Evolutionary conservation across 1,284 basidiomycete species (phyloP).

Genomic region (Vanrija pseudolonga): DNA sequence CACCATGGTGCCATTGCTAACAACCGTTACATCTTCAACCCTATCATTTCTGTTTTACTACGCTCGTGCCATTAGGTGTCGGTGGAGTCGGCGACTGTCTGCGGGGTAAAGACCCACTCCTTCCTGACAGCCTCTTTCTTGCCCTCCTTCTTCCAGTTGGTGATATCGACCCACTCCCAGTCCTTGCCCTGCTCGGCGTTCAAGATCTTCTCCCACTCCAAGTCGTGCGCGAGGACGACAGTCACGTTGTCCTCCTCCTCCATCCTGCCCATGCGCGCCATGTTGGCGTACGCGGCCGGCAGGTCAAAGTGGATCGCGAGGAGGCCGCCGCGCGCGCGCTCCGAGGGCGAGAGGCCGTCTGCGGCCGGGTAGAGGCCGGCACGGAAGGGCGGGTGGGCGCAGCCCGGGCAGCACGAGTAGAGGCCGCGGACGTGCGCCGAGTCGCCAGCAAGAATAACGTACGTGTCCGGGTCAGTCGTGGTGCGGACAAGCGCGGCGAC

Average conservation of each 20-base stretch:
- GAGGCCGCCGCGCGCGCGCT: slow-evolving; percentile 8
- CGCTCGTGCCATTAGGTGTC: not conserved
- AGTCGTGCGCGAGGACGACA: slow-evolving; percentile 16
- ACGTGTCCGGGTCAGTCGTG: slow-evolving; percentile 8
- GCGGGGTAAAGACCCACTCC: slow-evolving; percentile 10
- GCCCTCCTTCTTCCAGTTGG: slow-evolving; percentile 13
- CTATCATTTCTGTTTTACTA: not conserved
- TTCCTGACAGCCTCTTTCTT: slow-evolving; percentile 5
- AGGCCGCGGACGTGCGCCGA: slow-evolving; percentile 17
- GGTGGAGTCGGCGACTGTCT: not conserved
- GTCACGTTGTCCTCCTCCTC: slow-evolving; percentile 17
- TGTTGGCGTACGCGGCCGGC: slow-evolving; percentile 13
- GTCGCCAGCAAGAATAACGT: slow-evolving; percentile 17
- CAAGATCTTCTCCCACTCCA: slow-evolving; percentile 19
- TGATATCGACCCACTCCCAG: slow-evolving; percentile 15
- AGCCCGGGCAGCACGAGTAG: slow-evolving; percentile 16
- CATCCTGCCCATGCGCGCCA: slow-evolving; percentile 19
- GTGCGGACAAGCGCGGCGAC: slow-evolving; percentile 18
- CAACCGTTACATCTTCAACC: no score
- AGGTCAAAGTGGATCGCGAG: slow-evolving; percentile 18
- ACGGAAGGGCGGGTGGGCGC: slow-evolving; percentile 11
- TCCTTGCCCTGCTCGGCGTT: slow-evolving; percentile 7
- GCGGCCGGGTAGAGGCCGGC: slow-evolving; percentile 13
- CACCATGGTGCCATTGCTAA: no score
- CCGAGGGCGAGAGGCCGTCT: slow-evolving; percentile 8